Evolutionary conservation across 805 yeast genomes (phyloP).

Genomic region (Komagataella populi): DNA sequence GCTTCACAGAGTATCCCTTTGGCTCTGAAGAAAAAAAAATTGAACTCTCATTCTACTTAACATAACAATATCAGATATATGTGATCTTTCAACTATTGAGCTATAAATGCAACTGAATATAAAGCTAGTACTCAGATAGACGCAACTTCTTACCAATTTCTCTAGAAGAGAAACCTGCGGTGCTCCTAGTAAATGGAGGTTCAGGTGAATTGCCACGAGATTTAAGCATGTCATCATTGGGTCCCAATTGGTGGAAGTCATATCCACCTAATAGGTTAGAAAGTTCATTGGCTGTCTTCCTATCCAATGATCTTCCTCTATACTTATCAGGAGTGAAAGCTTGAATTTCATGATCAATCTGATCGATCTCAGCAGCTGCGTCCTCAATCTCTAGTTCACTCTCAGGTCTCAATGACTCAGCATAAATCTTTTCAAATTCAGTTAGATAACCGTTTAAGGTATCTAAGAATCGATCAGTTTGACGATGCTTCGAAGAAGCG

Average conservation of each 20-base stretch:
- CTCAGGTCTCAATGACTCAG: conserved; percentile 15
- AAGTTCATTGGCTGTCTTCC: conserved; percentile 12
- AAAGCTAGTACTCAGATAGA: conserved; percentile 38
- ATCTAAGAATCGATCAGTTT: conserved; percentile 63
- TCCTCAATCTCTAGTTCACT: background rate
- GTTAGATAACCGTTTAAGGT: conserved; percentile 49
- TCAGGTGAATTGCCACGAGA: conserved; percentile 49
- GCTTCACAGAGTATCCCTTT: background rate
- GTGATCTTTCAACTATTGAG: background rate
- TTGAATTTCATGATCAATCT: background rate
- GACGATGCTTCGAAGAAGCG: conserved; percentile 79
- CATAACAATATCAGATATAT: background rate
- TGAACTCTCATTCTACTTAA: background rate
- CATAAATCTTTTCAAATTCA: conserved; percentile 41
- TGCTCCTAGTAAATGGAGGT: conserved; percentile 21
- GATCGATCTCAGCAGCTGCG: conserved; percentile 1
- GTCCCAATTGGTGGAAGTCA: conserved; percentile 70
- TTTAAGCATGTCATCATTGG: conserved; percentile 40
- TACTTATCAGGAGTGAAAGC: conserved; percentile 2
- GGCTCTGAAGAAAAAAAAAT: background rate
- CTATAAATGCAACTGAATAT: background rate
- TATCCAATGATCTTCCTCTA: conserved; percentile 11
- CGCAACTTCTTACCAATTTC: conserved; percentile 56
- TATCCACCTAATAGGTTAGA: conserved; percentile 60
- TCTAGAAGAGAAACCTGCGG: conserved; percentile 15